Conservation (phyloP, 2,329 filamentous ascomycete species). For the Claviceps sp. region DNA sequence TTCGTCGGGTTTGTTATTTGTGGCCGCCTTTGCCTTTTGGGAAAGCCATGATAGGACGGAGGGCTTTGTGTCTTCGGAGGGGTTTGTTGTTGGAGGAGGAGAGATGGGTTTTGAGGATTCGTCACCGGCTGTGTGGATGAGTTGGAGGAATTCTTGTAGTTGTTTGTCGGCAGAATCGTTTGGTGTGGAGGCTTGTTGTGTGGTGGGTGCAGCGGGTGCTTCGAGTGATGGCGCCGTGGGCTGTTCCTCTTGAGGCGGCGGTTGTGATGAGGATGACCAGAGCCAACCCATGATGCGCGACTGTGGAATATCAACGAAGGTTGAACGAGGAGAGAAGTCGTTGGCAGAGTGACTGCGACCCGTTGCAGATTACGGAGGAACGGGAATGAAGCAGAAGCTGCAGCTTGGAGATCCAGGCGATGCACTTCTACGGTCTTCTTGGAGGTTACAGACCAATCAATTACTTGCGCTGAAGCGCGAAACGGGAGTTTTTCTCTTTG, state of each 20-base stretch:
- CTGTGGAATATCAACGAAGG: not conserved
- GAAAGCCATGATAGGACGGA: conserved; percentile 22
- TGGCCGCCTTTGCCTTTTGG: conserved; percentile 16
- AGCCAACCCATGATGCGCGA: conserved; percentile 45
- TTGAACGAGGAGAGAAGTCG: too few species aligned
- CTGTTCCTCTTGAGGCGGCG: conserved; percentile 13
- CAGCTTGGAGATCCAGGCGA: too few species aligned
- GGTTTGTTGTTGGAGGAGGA: conserved; percentile 7
- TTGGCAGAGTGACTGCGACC: too few species aligned
- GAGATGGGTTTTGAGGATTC: conserved; percentile 11
- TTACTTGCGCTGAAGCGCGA: too few species aligned
- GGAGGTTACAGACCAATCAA: too few species aligned
- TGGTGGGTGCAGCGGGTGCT: conserved; percentile 4
- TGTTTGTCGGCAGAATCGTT: conserved; percentile 31
- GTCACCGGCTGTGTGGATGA: conserved; percentile 23
- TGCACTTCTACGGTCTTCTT: too few species aligned
- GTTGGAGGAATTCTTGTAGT: conserved; percentile 39
- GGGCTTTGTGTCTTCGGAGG: conserved; percentile 20
- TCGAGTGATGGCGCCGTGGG: conserved; percentile 7
- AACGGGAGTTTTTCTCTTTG: not conserved
- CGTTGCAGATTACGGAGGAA: too few species aligned
- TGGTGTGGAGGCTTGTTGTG: conserved; percentile 11
- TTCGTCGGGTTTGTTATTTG: conserved; percentile 8
- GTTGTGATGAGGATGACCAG: conserved; percentile 31
- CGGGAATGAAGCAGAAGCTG: too few species aligned